Conservation (phyloP, 768 basidiomycete species). For the Lentinula lateritia region DNA sequence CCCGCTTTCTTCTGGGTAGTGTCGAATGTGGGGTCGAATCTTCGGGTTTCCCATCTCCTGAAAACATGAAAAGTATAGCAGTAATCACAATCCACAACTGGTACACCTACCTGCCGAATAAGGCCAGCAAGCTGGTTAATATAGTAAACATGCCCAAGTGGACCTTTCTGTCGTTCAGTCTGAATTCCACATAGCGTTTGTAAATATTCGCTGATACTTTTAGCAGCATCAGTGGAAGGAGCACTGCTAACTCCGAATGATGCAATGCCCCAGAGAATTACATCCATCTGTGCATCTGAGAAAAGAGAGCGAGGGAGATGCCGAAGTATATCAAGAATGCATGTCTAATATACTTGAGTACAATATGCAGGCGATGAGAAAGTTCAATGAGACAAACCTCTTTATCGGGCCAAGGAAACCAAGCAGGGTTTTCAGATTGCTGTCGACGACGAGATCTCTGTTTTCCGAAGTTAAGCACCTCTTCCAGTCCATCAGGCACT, state of each 20-base stretch:
- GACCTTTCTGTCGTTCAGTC: slow-evolving; percentile 21
- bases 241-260: background rate
- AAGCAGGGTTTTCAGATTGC: background rate
- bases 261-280: background rate
- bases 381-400: background rate
- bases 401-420: background rate
- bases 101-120: background rate
- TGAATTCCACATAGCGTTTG: slow-evolving; percentile 23
- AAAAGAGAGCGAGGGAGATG: slow-evolving; percentile 4
- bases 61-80: too few species aligned
- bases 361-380: background rate
- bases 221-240: slow-evolving; percentile 1
- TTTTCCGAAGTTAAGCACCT: too few species aligned
- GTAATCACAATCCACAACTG: background rate
- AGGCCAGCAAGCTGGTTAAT: slow-evolving; percentile 21
- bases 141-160: slow-evolving; percentile 24
- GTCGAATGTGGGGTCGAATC: slow-evolving; percentile 8
- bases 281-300: background rate
- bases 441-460: too few species aligned
- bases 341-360: background rate
- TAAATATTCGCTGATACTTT: slow-evolving; percentile 3
- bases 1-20: slow-evolving; percentile 15
- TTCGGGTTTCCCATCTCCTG: slow-evolving; percentile 19
- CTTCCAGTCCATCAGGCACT: too few species aligned
- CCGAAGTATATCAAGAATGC: background rate